phyloP scores from a whole-genome alignment of 495 filamentous ascomycete species.

The Hypoxylon subgilvum region DNA sequence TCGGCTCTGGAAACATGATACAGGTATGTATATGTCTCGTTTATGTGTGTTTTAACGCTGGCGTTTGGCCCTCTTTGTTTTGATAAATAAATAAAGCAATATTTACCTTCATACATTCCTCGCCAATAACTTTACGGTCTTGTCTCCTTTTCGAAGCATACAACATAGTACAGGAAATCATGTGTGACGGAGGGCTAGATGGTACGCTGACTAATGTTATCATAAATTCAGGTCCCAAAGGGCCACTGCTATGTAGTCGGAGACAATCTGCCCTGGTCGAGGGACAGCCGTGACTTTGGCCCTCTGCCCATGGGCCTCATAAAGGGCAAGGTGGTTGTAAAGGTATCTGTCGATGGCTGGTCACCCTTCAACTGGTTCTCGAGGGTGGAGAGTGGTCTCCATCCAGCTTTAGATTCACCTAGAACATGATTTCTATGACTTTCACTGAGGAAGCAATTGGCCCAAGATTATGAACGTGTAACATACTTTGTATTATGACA shows the following conservation, averaged over 20 bases:
- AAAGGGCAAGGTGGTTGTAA: constrained; percentile 82
- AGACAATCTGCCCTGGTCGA: constrained; percentile 81
- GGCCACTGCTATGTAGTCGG: constrained; percentile 90
- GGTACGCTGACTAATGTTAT: no score
- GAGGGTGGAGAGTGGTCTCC: constrained; percentile 43
- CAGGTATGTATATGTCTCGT: constrained; percentile 66
- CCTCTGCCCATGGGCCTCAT: constrained; percentile 84
- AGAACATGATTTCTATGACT: neutral
- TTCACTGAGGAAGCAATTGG: neutral
- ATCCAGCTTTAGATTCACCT: constrained; percentile 12
- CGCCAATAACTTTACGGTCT: no score
- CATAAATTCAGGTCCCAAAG: constrained; percentile 87
- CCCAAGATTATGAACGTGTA: constrained; percentile 7
- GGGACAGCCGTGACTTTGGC: constrained; percentile 85
- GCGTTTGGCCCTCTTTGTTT: neutral
- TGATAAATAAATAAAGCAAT: neutral
- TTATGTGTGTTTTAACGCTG: no score
- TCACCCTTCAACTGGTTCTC: constrained; percentile 61
- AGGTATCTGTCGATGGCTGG: constrained; percentile 52
- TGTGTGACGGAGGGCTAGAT: no score
- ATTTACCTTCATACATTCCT: no score
- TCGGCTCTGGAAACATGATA: constrained; percentile 66
- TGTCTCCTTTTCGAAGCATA: no score
- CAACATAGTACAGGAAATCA: no score
- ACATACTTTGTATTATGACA: constrained; percentile 16